phyloP scores from a whole-genome alignment of 2,329 filamentous ascomycete species.

The Alternaria brassicicola region DNA sequence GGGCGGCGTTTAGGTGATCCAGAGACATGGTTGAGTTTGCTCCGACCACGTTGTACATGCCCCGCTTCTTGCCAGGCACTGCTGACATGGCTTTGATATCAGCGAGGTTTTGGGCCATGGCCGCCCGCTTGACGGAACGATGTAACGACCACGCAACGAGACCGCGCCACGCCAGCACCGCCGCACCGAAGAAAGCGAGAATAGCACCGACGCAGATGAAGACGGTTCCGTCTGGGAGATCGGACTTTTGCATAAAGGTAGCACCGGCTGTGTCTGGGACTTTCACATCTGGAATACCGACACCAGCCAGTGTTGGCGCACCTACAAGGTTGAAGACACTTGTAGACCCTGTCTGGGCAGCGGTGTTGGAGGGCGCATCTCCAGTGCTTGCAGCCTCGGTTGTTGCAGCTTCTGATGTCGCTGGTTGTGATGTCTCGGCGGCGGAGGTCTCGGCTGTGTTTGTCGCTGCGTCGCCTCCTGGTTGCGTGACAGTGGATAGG shows the following conservation, averaged over 20 bases:
- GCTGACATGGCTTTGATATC: slow-evolving; percentile 70
- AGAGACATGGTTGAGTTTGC: slow-evolving; percentile 62
- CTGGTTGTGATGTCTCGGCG: slow-evolving; percentile 9
- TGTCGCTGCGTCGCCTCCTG: slow-evolving; percentile 27
- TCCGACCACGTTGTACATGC: slow-evolving; percentile 53
- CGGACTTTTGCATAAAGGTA: slow-evolving; percentile 89
- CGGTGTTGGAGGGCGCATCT: slow-evolving; percentile 13
- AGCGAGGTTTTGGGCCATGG: slow-evolving; percentile 72
- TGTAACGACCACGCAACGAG: slow-evolving; percentile 91
- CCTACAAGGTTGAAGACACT: slow-evolving; percentile 40
- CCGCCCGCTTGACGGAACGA: slow-evolving; percentile 84
- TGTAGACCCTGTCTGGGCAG: slow-evolving; percentile 36
- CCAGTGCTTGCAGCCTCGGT: slow-evolving; percentile 22
- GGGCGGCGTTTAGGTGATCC: slow-evolving; percentile 54
- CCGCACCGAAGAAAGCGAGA: slow-evolving; percentile 79
- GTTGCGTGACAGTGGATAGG: slow-evolving; percentile 32
- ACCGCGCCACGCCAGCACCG: slow-evolving; percentile 85
- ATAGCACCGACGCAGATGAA: slow-evolving; percentile 94
- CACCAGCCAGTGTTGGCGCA: slow-evolving; percentile 60
- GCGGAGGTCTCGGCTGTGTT: slow-evolving; percentile 18
- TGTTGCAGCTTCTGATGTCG: slow-evolving; percentile 6
- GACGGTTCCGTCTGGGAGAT: slow-evolving; percentile 86
- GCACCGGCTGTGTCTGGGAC: slow-evolving; percentile 85
- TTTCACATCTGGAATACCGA: slow-evolving; percentile 69
- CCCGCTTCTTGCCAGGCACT: slow-evolving; percentile 46